Evolutionary conservation across 371 early-diverging fungal species (phyloP).

Genomic region (Apophysomyces trapeziformis): DNA sequence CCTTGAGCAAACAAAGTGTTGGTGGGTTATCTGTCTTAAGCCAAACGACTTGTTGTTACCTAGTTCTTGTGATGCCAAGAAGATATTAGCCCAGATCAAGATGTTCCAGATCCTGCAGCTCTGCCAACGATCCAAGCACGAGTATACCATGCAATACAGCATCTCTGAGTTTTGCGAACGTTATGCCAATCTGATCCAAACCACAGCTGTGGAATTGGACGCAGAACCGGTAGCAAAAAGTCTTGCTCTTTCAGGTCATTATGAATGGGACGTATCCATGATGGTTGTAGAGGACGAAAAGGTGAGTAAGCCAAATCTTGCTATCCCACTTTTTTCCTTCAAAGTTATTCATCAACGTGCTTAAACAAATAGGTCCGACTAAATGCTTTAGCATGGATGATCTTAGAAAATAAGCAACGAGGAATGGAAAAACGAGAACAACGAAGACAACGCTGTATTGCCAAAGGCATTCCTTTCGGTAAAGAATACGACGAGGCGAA

Average conservation of each 20-base stretch:
- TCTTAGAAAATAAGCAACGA: constrained; percentile 61
- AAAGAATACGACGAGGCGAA: constrained; percentile 2
- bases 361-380: constrained; percentile 55
- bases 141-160: constrained; percentile 59
- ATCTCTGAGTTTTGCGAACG: constrained; percentile 67
- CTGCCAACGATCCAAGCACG: constrained; percentile 47
- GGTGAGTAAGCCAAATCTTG: constrained; percentile 10
- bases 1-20: constrained; percentile 76
- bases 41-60: constrained; percentile 71
- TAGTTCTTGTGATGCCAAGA: constrained; percentile 57
- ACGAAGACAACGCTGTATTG: constrained; percentile 21
- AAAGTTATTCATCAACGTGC: too few relatives aligned
- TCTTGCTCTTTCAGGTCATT: constrained; percentile 41
- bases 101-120: constrained; percentile 55
- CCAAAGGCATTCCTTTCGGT: constrained; percentile 29
- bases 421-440: constrained; percentile 39
- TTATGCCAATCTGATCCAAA: constrained; percentile 57
- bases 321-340: not conserved
- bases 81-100: constrained; percentile 52
- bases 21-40: constrained; percentile 85
- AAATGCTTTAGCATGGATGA: constrained; percentile 68
- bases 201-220: constrained; percentile 41
- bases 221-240: constrained; percentile 40
- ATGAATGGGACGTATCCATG: constrained; percentile 15
- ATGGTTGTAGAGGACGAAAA: constrained; percentile 13